Percentiles rank a stretch among this genome's conserved stretches.
Conservation (phyloP, 148 eudicot species). For the Amaranthus hypochondriacus region DNA sequence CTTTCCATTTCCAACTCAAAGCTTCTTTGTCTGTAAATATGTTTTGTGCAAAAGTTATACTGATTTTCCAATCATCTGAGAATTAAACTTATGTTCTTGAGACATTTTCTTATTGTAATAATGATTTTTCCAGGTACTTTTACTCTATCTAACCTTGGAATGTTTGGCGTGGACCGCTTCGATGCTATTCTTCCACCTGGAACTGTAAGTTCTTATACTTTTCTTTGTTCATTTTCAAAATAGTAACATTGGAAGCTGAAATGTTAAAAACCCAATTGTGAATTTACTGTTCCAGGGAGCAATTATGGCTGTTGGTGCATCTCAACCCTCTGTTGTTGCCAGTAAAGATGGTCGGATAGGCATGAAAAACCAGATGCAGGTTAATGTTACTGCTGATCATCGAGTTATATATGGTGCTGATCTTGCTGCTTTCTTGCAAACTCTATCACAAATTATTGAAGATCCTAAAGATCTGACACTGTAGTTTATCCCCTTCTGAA, state of each 20-base stretch:
- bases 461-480: conserved; percentile 91
- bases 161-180: conserved; percentile 94
- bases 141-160: conserved; percentile 91
- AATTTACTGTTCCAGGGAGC: conserved; percentile 47
- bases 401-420: conserved; percentile 97
- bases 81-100: not conserved
- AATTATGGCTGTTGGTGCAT: conserved; percentile 97
- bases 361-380: conserved; percentile 97
- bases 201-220: conserved; percentile 53
- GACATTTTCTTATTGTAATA: conserved; percentile 18
- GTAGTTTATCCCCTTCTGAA: conserved; percentile 27
- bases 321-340: conserved; percentile 79
- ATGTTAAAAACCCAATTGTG: not conserved
- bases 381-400: conserved; percentile 97
- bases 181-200: conserved; percentile 99
- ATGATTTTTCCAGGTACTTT: conserved; percentile 66
- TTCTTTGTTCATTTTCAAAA: not conserved
- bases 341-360: conserved; percentile 93
- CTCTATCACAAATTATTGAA: conserved; percentile 79
- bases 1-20: not conserved
- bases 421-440: conserved; percentile 92
- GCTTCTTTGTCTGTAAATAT: not conserved
- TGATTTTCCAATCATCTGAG: not conserved
- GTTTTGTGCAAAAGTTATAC: not conserved
- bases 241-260: not conserved